Base-by-base conservation (phyloP, 2,329 filamentous ascomycete genomes). In the Trichophyton verrucosum region DNA sequence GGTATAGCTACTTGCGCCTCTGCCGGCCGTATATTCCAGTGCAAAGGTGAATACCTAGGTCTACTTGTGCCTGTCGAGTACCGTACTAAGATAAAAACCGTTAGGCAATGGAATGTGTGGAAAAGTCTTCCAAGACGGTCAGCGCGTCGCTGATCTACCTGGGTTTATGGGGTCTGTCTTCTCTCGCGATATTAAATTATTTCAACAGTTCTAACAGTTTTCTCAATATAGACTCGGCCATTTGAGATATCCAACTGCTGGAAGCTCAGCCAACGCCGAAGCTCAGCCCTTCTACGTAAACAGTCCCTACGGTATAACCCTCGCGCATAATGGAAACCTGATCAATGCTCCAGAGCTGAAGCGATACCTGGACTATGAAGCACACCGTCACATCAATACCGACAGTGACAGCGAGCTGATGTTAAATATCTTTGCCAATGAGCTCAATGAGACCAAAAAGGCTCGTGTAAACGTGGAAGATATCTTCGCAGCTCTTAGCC, bases 231-330 rank as follows among this genome's bases (percentile, higher is more conserved):
- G 49, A 17, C 81, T 96, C 63, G 87, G 84, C 47, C 91, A 96
- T 74, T 75, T 96, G 66, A 81, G 91, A 72, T 96, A 96, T 74
- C 91, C 91, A 9, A 96, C 91, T 6, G 88, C 88, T 11, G 91
- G 91, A 61, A 94, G 86, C 72, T 88, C 86, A 66, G 84, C 84
- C 62, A 92, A 89, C 69, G 86, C 89, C 6, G 90, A 96, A 75
- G 89, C 89, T 9, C 91, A 96, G 74, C 91, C 91, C 0, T 95
- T 96, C 74, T 96, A 94, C 71, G 89, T 94, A 68, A 95, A 95
- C 77, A 83, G 82, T 61, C 89, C 89, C 0, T 94, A 90, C 70
- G 90, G 90, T 56, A 87, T 95, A 67, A 88, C 82, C 69, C 82
- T 94, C 71, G 82, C 86, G 22, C 86, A 94, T 75, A 96, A 96